These are phyloP conservation scores for Euphrasia confusa DNA, from an alignment of 257 asterid species.

Conservation along the genomic window DNA sequence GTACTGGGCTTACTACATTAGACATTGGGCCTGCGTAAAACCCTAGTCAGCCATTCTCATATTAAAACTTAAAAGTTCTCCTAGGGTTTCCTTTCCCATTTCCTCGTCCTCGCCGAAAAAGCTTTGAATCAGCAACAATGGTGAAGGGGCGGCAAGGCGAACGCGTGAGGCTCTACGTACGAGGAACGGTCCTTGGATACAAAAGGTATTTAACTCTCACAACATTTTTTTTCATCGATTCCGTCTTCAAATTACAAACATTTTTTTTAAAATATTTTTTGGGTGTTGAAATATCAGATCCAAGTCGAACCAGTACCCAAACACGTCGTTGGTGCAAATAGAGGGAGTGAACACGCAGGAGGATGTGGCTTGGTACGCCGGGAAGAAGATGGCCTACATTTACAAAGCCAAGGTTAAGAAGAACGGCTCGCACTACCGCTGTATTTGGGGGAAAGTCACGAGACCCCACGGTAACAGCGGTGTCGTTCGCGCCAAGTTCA, in stretches of 20 bases:
- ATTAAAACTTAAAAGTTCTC: neutral
- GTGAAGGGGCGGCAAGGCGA: conserved; percentile 13
- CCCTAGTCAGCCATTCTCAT: neutral
- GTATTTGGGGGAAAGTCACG: conserved; percentile 65
- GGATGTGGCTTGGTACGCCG: conserved; percentile 70
- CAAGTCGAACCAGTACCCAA: conserved; percentile 69
- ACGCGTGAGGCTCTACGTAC: conserved; percentile 37
- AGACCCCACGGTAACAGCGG: conserved; percentile 76
- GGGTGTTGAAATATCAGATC: conserved; percentile 31
- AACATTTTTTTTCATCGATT: neutral
- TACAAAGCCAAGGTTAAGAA: conserved; percentile 44
- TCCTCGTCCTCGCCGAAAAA: neutral
- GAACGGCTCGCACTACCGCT: conserved; percentile 14
- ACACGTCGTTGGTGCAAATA: conserved; percentile 58
- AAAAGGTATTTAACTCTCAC: neutral
- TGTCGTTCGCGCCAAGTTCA: conserved; percentile 65
- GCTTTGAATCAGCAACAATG: conserved; percentile 15
- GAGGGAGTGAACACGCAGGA: conserved; percentile 71
- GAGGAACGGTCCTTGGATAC: conserved; percentile 58
- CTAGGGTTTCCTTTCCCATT: neutral
- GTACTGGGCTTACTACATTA: too few relatives aligned
- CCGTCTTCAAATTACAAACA: neutral
- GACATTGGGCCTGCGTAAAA: neutral
- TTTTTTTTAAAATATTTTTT: neutral
- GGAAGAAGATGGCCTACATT: conserved; percentile 60